Evolutionary conservation across 1,284 basidiomycete genomes (phyloP).

Genomic region (Boletellus dicymbophilus): DNA sequence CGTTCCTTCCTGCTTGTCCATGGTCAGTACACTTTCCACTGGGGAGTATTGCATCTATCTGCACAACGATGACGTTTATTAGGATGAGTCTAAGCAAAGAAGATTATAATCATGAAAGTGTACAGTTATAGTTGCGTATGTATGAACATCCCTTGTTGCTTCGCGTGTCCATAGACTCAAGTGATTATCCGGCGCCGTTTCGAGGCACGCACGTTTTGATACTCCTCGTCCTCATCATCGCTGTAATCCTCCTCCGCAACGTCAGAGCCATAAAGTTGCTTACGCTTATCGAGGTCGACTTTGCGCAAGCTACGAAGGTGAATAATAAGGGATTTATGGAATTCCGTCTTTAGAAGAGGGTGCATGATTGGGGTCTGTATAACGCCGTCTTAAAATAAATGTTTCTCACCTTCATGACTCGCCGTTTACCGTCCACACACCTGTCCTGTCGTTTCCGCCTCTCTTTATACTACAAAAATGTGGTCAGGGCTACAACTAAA

Average conservation of each 20-base stretch:
- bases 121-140: constrained; percentile 30
- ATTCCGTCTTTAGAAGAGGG: constrained; percentile 56
- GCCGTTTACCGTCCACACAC: constrained; percentile 45
- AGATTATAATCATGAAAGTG: constrained; percentile 27
- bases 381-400: not conserved
- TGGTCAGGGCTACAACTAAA: constrained; percentile 5
- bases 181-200: constrained; percentile 34
- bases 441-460: constrained; percentile 58
- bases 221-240: constrained; percentile 52
- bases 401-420: constrained; percentile 55
- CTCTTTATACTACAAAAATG: constrained; percentile 53
- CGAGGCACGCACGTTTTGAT: constrained; percentile 31
- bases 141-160: constrained; percentile 25
- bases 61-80: constrained; percentile 26
- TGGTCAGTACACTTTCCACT: too few relatives aligned
- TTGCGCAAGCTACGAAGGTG: constrained; percentile 62
- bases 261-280: constrained; percentile 44
- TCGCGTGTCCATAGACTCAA: constrained; percentile 25
- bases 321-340: constrained; percentile 56
- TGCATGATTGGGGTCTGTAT: constrained; percentile 3
- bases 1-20: too few relatives aligned
- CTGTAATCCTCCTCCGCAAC: constrained; percentile 44
- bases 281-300: constrained; percentile 51
- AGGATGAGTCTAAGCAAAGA: constrained; percentile 30
- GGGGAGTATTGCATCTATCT: constrained; percentile 1